These are phyloP conservation scores for Orbilia oligospora DNA, from an alignment of 2,329 filamentous ascomycete genomes.

Conservation along the genomic window DNA sequence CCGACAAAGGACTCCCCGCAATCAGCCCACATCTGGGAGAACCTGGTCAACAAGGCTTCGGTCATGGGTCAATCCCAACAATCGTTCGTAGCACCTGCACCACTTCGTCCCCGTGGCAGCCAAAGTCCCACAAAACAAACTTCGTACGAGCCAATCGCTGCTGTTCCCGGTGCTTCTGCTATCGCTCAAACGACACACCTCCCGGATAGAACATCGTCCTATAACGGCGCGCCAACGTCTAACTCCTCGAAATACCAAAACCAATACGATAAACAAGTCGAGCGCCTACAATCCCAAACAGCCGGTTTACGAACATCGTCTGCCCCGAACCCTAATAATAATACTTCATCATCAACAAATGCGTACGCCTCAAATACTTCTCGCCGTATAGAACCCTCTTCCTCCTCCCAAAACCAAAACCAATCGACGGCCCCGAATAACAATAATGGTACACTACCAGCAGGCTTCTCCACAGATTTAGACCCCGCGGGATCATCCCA, in stretches of 20 bases:
- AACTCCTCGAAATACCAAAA: slow-evolving; percentile 40
- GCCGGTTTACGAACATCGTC: slow-evolving; percentile 17
- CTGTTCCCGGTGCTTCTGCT: background rate
- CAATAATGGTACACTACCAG: slow-evolving; percentile 21
- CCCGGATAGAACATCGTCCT: slow-evolving; percentile 44
- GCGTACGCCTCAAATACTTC: slow-evolving; percentile 56
- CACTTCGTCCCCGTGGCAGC: slow-evolving; percentile 46
- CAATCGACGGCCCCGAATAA: slow-evolving; percentile 1
- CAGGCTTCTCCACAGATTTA: slow-evolving; percentile 22
- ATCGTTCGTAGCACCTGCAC: slow-evolving; percentile 36
- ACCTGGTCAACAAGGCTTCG: slow-evolving; percentile 51
- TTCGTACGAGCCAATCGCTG: slow-evolving; percentile 37
- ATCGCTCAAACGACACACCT: slow-evolving; percentile 16
- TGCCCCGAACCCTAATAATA: slow-evolving; percentile 5
- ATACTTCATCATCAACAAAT: slow-evolving; percentile 16
- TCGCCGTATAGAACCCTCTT: slow-evolving; percentile 51
- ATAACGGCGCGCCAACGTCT: slow-evolving; percentile 9
- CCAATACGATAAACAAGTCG: slow-evolving; percentile 38
- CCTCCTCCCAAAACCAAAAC: slow-evolving; percentile 20
- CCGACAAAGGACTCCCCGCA: slow-evolving; percentile 57
- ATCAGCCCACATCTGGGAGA: slow-evolving; percentile 54
- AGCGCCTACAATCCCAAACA: slow-evolving; percentile 42
- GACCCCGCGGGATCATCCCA: slow-evolving; percentile 23
- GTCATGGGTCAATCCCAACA: slow-evolving; percentile 56
- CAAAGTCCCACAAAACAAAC: slow-evolving; percentile 44